Conservation (phyloP, 116 monocot species). For the Cymodocea nodosa region DNA sequence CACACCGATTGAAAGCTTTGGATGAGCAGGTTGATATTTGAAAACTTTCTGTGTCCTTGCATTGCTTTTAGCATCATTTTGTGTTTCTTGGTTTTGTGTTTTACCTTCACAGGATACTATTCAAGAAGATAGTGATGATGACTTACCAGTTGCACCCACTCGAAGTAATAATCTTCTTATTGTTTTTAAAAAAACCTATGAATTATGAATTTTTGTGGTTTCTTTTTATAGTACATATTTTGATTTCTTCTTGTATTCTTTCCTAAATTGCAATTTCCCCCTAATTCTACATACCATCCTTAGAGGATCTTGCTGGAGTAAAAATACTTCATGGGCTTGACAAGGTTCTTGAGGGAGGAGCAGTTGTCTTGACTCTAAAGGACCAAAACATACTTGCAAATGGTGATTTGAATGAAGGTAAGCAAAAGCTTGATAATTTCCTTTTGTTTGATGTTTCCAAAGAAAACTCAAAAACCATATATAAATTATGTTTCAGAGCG, state of each 20-base stretch:
- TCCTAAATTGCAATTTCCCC: background rate
- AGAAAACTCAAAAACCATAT: background rate
- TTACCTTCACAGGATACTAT: slow-evolving; percentile 48
- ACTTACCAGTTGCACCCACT: slow-evolving; percentile 15
- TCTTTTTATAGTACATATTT: background rate
- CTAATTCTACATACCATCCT: background rate
- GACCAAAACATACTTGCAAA: slow-evolving; percentile 79
- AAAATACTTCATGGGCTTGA: slow-evolving; percentile 94
- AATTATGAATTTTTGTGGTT: background rate
- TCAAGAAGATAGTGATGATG: slow-evolving; percentile 61
- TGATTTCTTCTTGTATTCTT: background rate
- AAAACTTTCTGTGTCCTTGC: background rate
- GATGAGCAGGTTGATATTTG: slow-evolving; percentile 58
- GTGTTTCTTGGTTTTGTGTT: background rate
- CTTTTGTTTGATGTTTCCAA: background rate
- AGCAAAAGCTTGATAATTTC: background rate
- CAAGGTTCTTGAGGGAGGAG: slow-evolving; percentile 90
- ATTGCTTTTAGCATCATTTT: slow-evolving; percentile 3
- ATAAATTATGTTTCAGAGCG: slow-evolving; percentile 21
- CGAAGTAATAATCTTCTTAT: slow-evolving; percentile 32
- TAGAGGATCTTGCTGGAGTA: slow-evolving; percentile 81
- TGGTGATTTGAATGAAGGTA: slow-evolving; percentile 94
- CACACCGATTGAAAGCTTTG: slow-evolving; percentile 40
- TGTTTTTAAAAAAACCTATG: background rate
- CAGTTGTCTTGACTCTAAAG: slow-evolving; percentile 90